A percentile compares a stretch with the other conserved stretches of the same genome.
These are phyloP conservation scores for Avena sativa DNA, from an alignment of 176 grass and related monocot genomes.

Conservation along the genomic window DNA sequence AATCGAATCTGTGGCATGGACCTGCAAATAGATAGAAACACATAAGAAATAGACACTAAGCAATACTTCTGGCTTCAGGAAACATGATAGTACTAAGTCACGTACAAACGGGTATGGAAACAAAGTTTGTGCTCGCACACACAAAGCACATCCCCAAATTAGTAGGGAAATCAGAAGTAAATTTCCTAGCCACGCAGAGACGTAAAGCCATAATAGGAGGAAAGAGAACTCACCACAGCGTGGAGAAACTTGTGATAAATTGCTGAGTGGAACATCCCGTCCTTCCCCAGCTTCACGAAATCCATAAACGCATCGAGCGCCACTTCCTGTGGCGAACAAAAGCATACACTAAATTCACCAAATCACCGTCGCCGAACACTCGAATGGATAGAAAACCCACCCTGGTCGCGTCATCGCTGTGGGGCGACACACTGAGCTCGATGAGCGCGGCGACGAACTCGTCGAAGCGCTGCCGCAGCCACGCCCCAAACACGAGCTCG, in stretches of 20 bases:
- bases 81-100: background rate
- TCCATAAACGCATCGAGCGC: slow-evolving; percentile 88
- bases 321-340: slow-evolving; percentile 63
- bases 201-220: background rate
- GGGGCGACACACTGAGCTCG: slow-evolving; percentile 52
- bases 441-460: slow-evolving; percentile 71
- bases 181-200: background rate
- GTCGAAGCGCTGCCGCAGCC: slow-evolving; percentile 74
- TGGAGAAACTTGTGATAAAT: slow-evolving; percentile 84
- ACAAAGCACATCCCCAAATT: background rate
- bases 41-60: slow-evolving; percentile 16
- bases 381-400: slow-evolving; percentile 39
- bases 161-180: background rate
- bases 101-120: background rate
- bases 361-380: background rate
- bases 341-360: background rate
- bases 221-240: slow-evolving; percentile 55
- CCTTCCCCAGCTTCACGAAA: slow-evolving; percentile 92
- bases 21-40: slow-evolving; percentile 49
- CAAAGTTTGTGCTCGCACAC: background rate
- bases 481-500: slow-evolving; percentile 66
- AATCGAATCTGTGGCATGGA: slow-evolving; percentile 53
- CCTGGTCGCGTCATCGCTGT: slow-evolving; percentile 57
- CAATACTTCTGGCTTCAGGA: slow-evolving; percentile 17
- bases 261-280: slow-evolving; percentile 65